Evolutionary conservation across 768 basidiomycete genomes (phyloP), one percentile per base, ranked within the genome.

Genomic region (Tylopilus subfusipes): DNA sequence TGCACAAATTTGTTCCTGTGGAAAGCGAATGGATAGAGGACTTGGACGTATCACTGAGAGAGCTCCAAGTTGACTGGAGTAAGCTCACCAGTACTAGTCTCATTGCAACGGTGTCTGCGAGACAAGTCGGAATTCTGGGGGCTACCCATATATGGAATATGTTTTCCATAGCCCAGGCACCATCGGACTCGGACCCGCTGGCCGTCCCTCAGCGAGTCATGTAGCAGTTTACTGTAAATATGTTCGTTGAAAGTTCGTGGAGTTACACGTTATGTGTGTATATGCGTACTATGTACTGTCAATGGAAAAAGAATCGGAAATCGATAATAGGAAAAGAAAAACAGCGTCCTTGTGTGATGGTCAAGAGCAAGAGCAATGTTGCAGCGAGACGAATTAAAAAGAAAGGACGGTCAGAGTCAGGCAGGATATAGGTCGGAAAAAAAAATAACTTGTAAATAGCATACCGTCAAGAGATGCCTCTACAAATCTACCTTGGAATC

Each of bases 221-320:
- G 27, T 4, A 4, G 27, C 9, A 29, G 27, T 4, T 29, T 9
- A 9, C 27, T 9, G n/a, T 29, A 9, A 4, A 4, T 29, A 48
- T 54, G 27, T 50, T 27, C 53, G 46, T 63, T 46, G 39, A 40
- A 46, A 58, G 53, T 44, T 39, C 62, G 29, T 64, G 52, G 12
- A 54, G 50, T 54, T 64, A 67, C 62, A 64, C 51, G 57, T 61
- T 52, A 57, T 58, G 25, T 64, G 53, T 59, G 54, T 56, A 53
- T 65, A 49, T 29, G 33, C 50, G 47, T 51, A 54, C 47, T 48
- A 61, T 57, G 52, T 44, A 47, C 46, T 58, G 22, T 60, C 18
- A 16, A 43, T 46, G 34, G 30, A 50, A 27, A 40, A 27, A 36
- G 5, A 18, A n/a, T n/a, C n/a, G n/a, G n/a, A 10, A 18, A 42